Base-by-base conservation (phyloP, 768 basidiomycete species). In the Russula olivacea region DNA sequence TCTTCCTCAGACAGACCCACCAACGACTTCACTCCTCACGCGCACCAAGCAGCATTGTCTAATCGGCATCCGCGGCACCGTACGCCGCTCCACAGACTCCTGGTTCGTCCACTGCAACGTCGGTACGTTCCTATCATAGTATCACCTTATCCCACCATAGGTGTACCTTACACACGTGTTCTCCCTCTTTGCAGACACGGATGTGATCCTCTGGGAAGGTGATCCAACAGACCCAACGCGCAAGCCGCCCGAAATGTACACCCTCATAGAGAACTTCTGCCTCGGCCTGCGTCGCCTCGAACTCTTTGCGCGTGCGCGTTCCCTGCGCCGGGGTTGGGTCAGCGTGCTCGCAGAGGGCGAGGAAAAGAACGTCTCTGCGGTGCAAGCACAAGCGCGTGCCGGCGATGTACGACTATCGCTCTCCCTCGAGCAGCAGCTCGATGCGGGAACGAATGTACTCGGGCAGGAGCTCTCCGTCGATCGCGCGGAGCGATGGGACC, bases 91-190 rank as follows among this genome's bases (percentile, higher is more conserved):
- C 21, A 95, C 90, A 1, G 97, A 99, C 72, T 88, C 87, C 63
- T 91, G 92, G 88, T 95, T 98, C 74, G 96, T 97, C 0, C 96
- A 99, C 74, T 98, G 95, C 72, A 99, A 99, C 74, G 89, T 99
- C 67, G 93, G 91, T 91, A 72, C 55, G 91, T 58, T 11, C 28
- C 30, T 32, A 30, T 19, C 9, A 23, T 10, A 38, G 74, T 36
- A 32, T n/a, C 19, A 3, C 14, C 14, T 7, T 17, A 21, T 4
- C 0, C 48, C 14, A 3, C 28, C 21, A 14, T 21, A 4, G 34
- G 21, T 21, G 7, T 7, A 3, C 12, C 21, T 23, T 19, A 52
- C 34, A 34, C 50, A 21, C 50, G 12, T 14, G 28, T 50, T 49
- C 25, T 58, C 56, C 34, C 36, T 54, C 32, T 38, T 25, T 17